Conservation (phyloP, 2,329 filamentous ascomycete species). For the Botrytis galanthina region DNA sequence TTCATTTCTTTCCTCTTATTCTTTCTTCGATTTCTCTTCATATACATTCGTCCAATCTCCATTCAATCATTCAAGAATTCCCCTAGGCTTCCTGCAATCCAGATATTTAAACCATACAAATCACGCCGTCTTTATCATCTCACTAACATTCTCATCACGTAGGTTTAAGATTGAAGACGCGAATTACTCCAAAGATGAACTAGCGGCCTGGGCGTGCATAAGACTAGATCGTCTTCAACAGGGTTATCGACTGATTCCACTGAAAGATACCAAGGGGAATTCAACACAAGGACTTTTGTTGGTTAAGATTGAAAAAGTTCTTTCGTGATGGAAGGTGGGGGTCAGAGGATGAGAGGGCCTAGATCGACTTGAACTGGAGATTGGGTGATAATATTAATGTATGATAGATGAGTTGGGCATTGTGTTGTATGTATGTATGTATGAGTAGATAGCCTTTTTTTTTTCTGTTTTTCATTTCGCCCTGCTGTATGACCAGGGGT, state of each 20-base stretch:
- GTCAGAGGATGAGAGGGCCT: background rate
- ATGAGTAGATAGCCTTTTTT: background rate
- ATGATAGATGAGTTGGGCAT: background rate
- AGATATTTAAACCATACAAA: background rate
- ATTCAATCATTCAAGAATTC: background rate
- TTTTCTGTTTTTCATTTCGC: background rate
- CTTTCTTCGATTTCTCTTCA: background rate
- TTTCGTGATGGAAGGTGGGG: conserved; percentile 18
- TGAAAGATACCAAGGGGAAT: conserved; percentile 67
- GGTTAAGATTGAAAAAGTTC: conserved; percentile 66
- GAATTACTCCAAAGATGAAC: conserved; percentile 71
- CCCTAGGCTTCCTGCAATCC: background rate
- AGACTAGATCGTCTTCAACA: conserved; percentile 74
- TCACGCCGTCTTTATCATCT: background rate
- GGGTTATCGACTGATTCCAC: conserved; percentile 74
- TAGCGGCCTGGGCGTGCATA: conserved; percentile 87
- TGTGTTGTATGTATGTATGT: background rate
- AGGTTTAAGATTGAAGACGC: conserved; percentile 84
- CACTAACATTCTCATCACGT: conserved; percentile 2
- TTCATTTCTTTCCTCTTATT: background rate
- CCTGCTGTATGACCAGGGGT: background rate
- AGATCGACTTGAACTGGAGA: background rate
- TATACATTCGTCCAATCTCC: background rate
- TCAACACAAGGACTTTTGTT: conserved; percentile 68
- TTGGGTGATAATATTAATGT: conserved; percentile 2